A percentile compares a stretch with the other conserved stretches of the same genome.
Evolutionary conservation across 352 stramenopile genomes (phyloP).

Genomic region (Phytophthora quininea): DNA sequence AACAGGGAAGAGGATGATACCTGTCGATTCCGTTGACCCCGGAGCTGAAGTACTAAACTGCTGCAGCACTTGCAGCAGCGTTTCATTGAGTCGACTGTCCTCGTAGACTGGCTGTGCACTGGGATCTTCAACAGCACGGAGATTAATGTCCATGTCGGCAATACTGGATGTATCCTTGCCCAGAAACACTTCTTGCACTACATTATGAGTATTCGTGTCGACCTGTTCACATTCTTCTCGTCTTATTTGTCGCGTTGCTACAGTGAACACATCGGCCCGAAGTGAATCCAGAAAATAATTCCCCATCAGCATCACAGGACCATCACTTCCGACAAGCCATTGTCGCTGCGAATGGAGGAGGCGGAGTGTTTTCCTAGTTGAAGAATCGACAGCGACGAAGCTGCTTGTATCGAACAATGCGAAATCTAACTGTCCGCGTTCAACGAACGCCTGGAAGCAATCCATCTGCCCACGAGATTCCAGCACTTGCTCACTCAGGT

Average conservation of each 20-base stretch:
- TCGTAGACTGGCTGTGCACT: constrained; percentile 35
- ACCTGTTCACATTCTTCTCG: background rate
- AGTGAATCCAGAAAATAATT: constrained; percentile 89
- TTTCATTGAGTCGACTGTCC: constrained; percentile 42
- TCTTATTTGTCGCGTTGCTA: constrained; percentile 19
- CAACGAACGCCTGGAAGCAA: constrained; percentile 61
- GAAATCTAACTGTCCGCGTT: constrained; percentile 61
- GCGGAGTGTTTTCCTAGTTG: constrained; percentile 32
- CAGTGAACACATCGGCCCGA: constrained; percentile 67
- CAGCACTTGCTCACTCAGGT: constrained; percentile 80
- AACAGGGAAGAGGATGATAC: constrained; percentile 72
- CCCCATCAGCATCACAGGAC: constrained; percentile 74
- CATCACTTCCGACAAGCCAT: constrained; percentile 54
- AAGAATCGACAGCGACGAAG: constrained; percentile 36
- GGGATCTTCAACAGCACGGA: constrained; percentile 35
- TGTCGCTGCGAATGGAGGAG: constrained; percentile 30
- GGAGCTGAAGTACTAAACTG: constrained; percentile 15
- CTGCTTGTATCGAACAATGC: constrained; percentile 66
- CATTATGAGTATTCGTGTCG: background rate
- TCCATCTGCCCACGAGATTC: constrained; percentile 58
- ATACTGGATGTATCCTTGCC: constrained; percentile 50
- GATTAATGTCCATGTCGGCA: constrained; percentile 53
- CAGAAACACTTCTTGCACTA: constrained; percentile 54
- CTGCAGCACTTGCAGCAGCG: constrained; percentile 44
- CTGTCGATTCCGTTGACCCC: constrained; percentile 22